phyloP scores from a whole-genome alignment of 129 eudicot genomes.

The Mikania micrantha region DNA sequence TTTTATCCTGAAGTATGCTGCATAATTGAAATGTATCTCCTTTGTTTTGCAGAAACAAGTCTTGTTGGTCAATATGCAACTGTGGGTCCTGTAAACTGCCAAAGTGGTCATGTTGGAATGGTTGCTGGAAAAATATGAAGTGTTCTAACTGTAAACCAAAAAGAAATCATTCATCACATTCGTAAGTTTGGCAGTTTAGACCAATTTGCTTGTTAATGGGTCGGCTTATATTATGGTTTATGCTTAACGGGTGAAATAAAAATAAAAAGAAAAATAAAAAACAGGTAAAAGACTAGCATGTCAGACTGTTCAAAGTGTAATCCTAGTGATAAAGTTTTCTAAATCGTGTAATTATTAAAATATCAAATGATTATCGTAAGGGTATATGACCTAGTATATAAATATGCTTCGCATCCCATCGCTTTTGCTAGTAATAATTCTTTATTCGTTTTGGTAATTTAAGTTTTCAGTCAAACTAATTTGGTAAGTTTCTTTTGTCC shows the following conservation, averaged over 20 bases:
- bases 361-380: neutral
- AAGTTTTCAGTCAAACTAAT: too few relatives aligned
- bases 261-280: too few relatives aligned
- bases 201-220: neutral
- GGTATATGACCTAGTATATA: neutral
- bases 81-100: constrained; percentile 17
- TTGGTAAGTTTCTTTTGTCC: neutral
- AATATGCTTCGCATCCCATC: too few relatives aligned
- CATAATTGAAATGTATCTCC: neutral
- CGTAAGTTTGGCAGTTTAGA: constrained; percentile 13
- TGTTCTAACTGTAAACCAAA: constrained; percentile 19
- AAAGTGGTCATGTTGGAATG: constrained; percentile 28
- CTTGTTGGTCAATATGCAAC: constrained; percentile 23
- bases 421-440: too few relatives aligned
- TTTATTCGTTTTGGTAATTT: too few relatives aligned
- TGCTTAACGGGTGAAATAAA: neutral
- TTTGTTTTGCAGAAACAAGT: constrained; percentile 20
- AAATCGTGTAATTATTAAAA: neutral
- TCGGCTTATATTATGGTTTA: neutral
- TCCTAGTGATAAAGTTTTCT: neutral
- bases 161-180: constrained; percentile 11
- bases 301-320: neutral
- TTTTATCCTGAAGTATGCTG: neutral
- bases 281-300: neutral
- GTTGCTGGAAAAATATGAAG: constrained; percentile 16